Evolutionary conservation across 768 basidiomycete species (phyloP), one percentile per base, ranked within the genome.

Genomic region (Amanita pallidorosea): DNA sequence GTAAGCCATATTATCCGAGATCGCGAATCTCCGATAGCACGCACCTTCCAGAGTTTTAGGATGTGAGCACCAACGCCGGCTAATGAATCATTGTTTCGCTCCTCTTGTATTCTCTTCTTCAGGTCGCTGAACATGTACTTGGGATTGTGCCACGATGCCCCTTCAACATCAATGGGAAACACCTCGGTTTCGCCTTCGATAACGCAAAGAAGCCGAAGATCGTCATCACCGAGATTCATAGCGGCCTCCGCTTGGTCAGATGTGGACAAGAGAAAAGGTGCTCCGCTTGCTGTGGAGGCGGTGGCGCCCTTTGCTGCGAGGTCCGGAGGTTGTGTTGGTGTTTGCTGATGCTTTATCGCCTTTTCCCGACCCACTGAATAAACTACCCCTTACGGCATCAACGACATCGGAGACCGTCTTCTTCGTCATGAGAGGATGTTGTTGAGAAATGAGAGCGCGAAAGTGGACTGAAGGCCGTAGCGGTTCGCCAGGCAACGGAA

Each of bases 181-280:
- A 15, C n/a, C 51, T 53, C 51, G 2, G 51, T 47, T 53, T 53
- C 51, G 37, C 51, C 51, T 53, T 53, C 45, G 51, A 53, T 53
- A 40, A 53, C 9, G 45, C 51, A 53, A 47, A 40, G 22, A 53
- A 53, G 51, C 51, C 15, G 51, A 47, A 53, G 51, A 53, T 53
- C 51, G 34, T 46, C 51, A 35, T 45, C 44, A 45, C 18, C 44
- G 29, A 52, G 44, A 38, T 52, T 37, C 44, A 46, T 52, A 52
- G 51, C 25, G 50, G 22, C 22, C 22, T 23, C 22, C 22, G 22
- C 22, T 23, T 23, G 22, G 22, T 23, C 22, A 23, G 22, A 23
- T 23, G 22, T 23, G 22, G 22, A 23, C 22, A 23, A 23, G 22
- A 23, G 22, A 23, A 23, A 23, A 23, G 22, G 22, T 23, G 22